Evolutionary conservation across 257 asterid species (phyloP).

Genomic region (Solanum etuberosum): DNA sequence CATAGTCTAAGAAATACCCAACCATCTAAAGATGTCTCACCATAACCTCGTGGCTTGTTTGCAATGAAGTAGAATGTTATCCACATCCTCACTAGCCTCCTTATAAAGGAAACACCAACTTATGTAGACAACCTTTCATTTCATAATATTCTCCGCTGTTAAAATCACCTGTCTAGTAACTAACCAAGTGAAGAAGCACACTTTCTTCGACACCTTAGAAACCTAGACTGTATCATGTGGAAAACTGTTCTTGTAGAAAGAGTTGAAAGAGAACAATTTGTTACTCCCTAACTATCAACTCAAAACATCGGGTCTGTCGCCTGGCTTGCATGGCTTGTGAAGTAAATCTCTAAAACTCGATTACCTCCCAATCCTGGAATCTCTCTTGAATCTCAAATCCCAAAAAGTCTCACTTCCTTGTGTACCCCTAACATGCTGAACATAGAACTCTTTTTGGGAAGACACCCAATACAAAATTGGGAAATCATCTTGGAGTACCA

Average conservation of each 20-base stretch:
- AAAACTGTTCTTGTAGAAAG: no score
- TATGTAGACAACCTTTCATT: not conserved
- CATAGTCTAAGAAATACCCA: not conserved
- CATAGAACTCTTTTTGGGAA: not conserved
- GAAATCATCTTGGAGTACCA: not conserved
- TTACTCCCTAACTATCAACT: no score
- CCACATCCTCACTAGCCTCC: not conserved
- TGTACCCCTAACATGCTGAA: not conserved
- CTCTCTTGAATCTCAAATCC: not conserved
- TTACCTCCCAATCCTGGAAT: not conserved
- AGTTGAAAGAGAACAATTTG: no score
- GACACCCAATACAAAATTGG: not conserved
- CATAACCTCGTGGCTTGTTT: not conserved
- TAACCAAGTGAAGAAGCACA: not conserved
- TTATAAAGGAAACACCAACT: not conserved
- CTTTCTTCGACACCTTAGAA: not conserved
- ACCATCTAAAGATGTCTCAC: not conserved
- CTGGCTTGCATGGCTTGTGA: no score
- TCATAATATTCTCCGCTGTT: no score
- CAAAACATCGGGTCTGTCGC: no score
- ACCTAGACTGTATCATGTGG: not conserved
- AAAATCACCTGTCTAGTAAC: not conserved
- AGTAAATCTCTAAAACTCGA: not conserved
- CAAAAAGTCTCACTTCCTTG: not conserved
- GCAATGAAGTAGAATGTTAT: not conserved